These are phyloP conservation scores for Benincasa hispida DNA, from an alignment of 306 rosid genomes.

Conservation along the genomic window DNA sequence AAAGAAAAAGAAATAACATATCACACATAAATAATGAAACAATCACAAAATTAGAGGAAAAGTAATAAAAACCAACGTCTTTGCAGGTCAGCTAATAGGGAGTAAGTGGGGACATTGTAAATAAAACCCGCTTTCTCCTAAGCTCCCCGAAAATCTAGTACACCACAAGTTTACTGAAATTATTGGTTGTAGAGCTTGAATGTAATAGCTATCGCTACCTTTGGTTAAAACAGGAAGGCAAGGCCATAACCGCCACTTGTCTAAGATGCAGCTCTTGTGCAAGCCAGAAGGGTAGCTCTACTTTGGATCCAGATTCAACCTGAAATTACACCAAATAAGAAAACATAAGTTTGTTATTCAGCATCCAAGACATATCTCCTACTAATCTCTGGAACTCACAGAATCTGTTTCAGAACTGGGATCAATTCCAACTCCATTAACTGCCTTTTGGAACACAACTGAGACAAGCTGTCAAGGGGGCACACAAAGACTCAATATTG, in stretches of 20 bases:
- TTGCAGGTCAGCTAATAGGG: not conserved
- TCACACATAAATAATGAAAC: not conserved
- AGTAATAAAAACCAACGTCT: not conserved
- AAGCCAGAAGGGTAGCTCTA: slow-evolving; percentile 93
- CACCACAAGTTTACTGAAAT: not conserved
- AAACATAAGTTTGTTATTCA: slow-evolving; percentile 11
- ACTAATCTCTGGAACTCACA: slow-evolving; percentile 34
- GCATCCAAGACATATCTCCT: not conserved
- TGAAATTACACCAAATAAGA: slow-evolving; percentile 28
- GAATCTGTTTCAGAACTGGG: slow-evolving; percentile 59
- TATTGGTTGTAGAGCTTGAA: not conserved
- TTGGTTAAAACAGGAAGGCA: slow-evolving; percentile 75
- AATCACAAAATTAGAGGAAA: not conserved
- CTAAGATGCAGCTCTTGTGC: slow-evolving; percentile 65
- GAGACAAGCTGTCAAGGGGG: slow-evolving; percentile 40
- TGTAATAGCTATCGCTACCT: slow-evolving; percentile 27
- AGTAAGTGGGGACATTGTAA: not conserved
- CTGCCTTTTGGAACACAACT: slow-evolving; percentile 61
- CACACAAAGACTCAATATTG: slow-evolving; percentile 5
- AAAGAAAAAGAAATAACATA: too few species aligned
- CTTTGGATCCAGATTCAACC: slow-evolving; percentile 89
- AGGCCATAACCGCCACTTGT: slow-evolving; percentile 53
- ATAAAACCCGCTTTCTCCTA: not conserved
- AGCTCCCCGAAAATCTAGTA: not conserved
- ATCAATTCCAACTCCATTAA: slow-evolving; percentile 79